phyloP scores from a whole-genome alignment of 2,329 filamentous ascomycete species.

The Trichoderma guizhouense region DNA sequence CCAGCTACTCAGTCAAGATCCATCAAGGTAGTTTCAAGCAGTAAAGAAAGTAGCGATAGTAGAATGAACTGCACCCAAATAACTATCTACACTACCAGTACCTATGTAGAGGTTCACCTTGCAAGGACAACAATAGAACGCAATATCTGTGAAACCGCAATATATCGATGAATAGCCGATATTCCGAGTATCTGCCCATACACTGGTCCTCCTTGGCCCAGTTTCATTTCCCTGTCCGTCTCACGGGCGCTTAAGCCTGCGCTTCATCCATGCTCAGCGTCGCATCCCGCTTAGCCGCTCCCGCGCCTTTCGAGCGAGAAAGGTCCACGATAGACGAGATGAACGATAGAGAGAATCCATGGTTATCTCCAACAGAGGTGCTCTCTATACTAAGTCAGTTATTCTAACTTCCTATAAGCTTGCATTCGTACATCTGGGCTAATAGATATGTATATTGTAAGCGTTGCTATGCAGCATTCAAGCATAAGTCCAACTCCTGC shows the following conservation, averaged over 20 bases:
- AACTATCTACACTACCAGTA: background rate
- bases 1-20: background rate
- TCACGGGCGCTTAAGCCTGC: constrained; percentile 6
- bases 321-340: background rate
- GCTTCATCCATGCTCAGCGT: background rate
- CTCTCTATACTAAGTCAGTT: background rate
- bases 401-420: too few species aligned
- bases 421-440: background rate
- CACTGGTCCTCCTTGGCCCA: background rate
- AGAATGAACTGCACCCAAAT: background rate
- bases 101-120: background rate
- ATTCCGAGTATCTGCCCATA: background rate
- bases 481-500: background rate
- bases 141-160: background rate
- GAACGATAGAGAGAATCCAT: background rate
- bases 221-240: constrained; percentile 1
- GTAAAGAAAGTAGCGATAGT: background rate
- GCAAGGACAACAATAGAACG: background rate
- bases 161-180: background rate
- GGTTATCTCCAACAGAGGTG: background rate
- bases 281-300: constrained; percentile 6
- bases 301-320: background rate
- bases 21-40: background rate
- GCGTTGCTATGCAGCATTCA: background rate
- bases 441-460: background rate